These are phyloP conservation scores for Lactarius tabidus DNA, from an alignment of 768 basidiomycete species.

Conservation along the genomic window DNA sequence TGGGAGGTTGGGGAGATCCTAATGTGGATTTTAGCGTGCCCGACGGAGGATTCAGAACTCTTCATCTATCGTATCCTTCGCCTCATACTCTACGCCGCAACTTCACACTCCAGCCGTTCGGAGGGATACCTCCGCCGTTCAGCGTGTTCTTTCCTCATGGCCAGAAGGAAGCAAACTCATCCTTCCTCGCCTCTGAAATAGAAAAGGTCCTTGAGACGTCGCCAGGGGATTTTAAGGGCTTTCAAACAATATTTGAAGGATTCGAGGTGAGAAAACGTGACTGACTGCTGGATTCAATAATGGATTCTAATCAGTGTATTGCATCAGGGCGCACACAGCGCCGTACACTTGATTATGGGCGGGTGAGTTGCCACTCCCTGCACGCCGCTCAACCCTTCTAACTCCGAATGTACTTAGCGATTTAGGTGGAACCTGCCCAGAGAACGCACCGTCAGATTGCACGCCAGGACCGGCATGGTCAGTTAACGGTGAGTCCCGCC, in stretches of 20 bases:
- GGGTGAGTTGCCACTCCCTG: conserved; percentile 26
- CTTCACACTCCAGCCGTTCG: conserved; percentile 34
- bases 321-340: conserved; percentile 33
- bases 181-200: conserved; percentile 29
- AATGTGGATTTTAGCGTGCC: conserved; percentile 26
- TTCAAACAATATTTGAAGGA: conserved; percentile 33
- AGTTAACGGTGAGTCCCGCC: conserved; percentile 30
- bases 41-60: conserved; percentile 31
- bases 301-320: background rate
- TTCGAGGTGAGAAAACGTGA: conserved; percentile 26
- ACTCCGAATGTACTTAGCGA: conserved; percentile 28
- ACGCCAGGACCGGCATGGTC: conserved; percentile 31
- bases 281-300: background rate
- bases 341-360: conserved; percentile 35
- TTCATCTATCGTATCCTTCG: conserved; percentile 33
- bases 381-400: background rate
- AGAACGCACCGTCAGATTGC: conserved; percentile 29
- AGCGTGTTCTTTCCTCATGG: conserved; percentile 25
- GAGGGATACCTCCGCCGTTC: background rate
- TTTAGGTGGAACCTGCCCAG: conserved; percentile 31
- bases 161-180: conserved; percentile 28
- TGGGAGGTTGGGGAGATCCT: conserved; percentile 32
- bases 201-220: conserved; percentile 30
- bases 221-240: conserved; percentile 30
- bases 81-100: conserved; percentile 35